Evolutionary conservation across 2,329 filamentous ascomycete genomes (phyloP).

Genomic region (Elsinoe australis): DNA sequence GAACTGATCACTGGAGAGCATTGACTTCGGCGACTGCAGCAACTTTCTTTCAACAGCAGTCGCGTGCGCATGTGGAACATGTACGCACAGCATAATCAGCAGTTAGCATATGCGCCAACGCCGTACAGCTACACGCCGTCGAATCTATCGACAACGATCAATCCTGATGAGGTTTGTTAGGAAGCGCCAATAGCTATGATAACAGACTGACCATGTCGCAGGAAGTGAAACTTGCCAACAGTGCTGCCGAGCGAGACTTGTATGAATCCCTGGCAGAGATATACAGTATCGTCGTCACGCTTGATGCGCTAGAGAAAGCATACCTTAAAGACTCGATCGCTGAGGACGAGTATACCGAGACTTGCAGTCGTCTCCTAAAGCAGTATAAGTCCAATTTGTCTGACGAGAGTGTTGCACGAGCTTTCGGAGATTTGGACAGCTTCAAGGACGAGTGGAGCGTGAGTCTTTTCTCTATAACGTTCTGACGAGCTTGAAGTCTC

Average conservation of each 20-base stretch:
- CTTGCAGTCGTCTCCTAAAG: conserved; percentile 85
- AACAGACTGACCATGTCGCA: conserved; percentile 32
- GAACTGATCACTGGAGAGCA: not conserved
- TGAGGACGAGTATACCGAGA: conserved; percentile 90
- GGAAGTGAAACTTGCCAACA: conserved; percentile 89
- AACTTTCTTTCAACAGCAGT: not conserved
- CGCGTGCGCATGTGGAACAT: conserved; percentile 24
- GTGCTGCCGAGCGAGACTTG: conserved; percentile 79
- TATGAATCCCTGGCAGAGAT: conserved; percentile 95
- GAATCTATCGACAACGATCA: conserved; percentile 78
- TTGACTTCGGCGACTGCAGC: not conserved
- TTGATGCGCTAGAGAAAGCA: conserved; percentile 92
- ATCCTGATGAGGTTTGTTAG: conserved; percentile 70
- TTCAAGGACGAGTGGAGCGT: conserved; percentile 93
- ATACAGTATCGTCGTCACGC: conserved; percentile 92
- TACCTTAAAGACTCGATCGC: conserved; percentile 92
- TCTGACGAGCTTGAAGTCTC: no score
- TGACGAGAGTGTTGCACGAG: conserved; percentile 81
- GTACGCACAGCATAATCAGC: conserved; percentile 41
- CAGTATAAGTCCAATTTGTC: conserved; percentile 94
- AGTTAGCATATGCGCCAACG: conserved; percentile 75
- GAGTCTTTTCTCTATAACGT: no score
- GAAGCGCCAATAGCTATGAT: not conserved
- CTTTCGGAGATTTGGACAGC: conserved; percentile 78
- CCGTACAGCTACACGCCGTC: conserved; percentile 86